A percentile compares a stretch with the other conserved stretches of the same genome.
Evolutionary conservation across 495 filamentous ascomycete genomes (phyloP).

Genomic region (Tuber microsphaerosporum): DNA sequence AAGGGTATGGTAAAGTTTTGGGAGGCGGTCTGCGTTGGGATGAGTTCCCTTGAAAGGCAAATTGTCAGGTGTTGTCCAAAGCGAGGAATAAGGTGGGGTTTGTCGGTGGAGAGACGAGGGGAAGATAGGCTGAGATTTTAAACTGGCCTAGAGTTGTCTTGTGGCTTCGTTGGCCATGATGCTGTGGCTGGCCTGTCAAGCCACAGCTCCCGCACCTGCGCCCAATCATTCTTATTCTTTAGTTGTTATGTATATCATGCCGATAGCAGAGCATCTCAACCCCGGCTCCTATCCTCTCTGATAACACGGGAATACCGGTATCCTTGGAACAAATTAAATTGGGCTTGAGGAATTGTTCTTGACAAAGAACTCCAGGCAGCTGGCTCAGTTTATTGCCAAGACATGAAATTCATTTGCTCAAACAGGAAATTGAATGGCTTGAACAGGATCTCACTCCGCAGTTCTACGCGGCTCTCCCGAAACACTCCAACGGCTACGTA

Average conservation of each 20-base stretch:
- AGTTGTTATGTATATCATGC: too few relatives aligned
- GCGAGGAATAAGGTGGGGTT: not conserved
- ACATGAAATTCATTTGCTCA: not conserved
- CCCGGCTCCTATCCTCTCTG: not conserved
- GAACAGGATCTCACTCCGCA: not conserved
- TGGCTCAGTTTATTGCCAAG: not conserved
- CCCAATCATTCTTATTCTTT: not conserved
- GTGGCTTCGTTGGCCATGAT: not conserved
- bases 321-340: not conserved
- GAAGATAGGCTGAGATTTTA: not conserved
- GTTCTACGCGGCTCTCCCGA: not conserved
- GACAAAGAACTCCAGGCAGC: not conserved
- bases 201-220: not conserved
- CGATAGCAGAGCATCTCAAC: not conserved
- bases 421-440: not conserved
- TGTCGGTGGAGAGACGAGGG: not conserved
- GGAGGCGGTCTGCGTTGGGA: not conserved
- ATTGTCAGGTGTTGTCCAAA: constrained; percentile 1
- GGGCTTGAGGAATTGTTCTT: not conserved
- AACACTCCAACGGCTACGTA: not conserved
- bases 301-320: not conserved
- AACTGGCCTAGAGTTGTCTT: not conserved
- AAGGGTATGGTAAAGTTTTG: not conserved
- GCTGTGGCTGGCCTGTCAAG: not conserved
- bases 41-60: not conserved